Conservation (phyloP, 169 alveolate genomes). For the Plasmodium vivax region DNA sequence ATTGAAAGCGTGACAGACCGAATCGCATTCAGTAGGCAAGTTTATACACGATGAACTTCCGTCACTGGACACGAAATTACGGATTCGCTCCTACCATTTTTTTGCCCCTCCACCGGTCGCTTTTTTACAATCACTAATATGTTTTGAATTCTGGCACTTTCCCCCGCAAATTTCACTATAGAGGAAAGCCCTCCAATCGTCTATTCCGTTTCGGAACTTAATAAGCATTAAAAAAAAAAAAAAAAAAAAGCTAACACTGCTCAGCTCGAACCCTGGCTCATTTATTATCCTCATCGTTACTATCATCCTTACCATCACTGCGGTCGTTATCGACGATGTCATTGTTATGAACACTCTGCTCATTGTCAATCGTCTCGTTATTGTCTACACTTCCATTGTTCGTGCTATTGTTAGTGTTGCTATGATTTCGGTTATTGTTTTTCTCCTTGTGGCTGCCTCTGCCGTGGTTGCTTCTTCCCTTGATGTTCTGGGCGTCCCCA, state of each 20-base stretch:
- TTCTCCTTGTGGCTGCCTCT: background rate
- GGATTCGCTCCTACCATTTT: background rate
- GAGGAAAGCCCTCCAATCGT: background rate
- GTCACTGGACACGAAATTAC: background rate
- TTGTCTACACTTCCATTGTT: conserved; percentile 19
- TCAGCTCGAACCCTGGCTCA: background rate
- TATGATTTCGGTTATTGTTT: conserved; percentile 7
- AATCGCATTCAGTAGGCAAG: background rate
- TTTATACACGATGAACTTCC: background rate
- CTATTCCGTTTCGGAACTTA: background rate
- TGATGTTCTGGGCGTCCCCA: background rate
- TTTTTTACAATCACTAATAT: background rate
- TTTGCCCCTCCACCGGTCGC: background rate
- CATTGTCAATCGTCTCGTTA: conserved; percentile 1
- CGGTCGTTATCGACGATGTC: background rate
- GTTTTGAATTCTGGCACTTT: background rate
- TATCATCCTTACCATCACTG: background rate
- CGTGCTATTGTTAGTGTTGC: conserved; percentile 10
- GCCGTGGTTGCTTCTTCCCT: background rate
- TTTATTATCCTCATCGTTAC: background rate
- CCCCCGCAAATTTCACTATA: background rate
- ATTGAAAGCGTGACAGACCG: background rate
- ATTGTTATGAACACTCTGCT: background rate
- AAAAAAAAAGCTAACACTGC: background rate
- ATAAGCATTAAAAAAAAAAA: background rate